Evolutionary conservation across 1,284 basidiomycete genomes (phyloP), one percentile per base, ranked within the genome.

Genomic region (Boletellus deceptivus): DNA sequence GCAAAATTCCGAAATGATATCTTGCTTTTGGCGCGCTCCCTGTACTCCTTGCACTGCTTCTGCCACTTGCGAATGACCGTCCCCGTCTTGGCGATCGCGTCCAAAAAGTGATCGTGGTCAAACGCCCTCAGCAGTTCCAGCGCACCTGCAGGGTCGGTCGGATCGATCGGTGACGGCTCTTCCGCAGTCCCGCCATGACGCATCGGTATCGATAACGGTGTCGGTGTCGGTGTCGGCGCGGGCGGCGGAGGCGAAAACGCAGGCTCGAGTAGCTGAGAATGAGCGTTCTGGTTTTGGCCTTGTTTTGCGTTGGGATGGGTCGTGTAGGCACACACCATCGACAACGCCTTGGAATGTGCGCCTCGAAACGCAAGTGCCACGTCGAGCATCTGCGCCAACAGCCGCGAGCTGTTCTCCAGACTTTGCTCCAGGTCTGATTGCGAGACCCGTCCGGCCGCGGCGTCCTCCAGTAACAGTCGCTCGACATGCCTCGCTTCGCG

Each of bases 21-120:
- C 72, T 95, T 96, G 53, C 93, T 91, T 69, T 90, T 91, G 14
- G 91, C 86, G 18, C 91, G 84, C 57, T 98, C 95, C 42, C 93
- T 81, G 57, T 96, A 96, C 60, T 91, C 87, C 66, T 92, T 93
- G 72, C 92, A 96, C 64, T 96, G 93, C 69, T 95, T 97, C 70
- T 93, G 89, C 89, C 93, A 98, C 69, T 95, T 97, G 52, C 91
- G 86, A 48, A 94, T 89, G n/a, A 89, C 84, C 6, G 83, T 83
- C 22, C 89, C 88, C 37, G 89, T 87, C 68, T 89, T 90, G 49
- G 79, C 72, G 40, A 97, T 82, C 0, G 83, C 83, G 45, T 95
- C 93, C 29, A 89, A 70, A 67, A 96, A 93, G 55, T 84, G 78
- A 57, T 91, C 88, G 53, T 93, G 84, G 64, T 94, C 91, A 61